Evolutionary conservation across 306 rosid species (phyloP).

Genomic region (Ceratonia siliqua): DNA sequence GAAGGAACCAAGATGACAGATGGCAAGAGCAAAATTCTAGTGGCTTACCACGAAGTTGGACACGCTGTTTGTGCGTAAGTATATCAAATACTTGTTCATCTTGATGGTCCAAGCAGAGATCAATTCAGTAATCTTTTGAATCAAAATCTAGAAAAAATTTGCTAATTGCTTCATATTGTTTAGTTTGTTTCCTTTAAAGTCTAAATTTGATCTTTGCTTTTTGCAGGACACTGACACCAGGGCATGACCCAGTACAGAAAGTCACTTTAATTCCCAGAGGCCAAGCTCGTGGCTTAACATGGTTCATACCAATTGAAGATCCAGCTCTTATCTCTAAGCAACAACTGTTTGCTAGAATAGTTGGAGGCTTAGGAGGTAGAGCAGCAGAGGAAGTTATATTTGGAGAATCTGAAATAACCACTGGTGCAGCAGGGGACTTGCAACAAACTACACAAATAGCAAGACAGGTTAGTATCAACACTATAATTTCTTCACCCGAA

Average conservation of each 20-base stretch:
- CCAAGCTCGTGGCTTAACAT: constrained; percentile 70
- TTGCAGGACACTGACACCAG: constrained; percentile 60
- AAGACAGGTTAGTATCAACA: constrained; percentile 49
- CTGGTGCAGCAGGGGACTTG: constrained; percentile 81
- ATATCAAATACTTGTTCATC: not conserved
- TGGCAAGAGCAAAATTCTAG: constrained; percentile 71
- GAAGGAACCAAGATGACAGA: constrained; percentile 84
- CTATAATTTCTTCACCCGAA: no score
- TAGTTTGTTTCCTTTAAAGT: not conserved
- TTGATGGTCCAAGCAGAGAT: not conserved
- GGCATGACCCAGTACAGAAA: constrained; percentile 80
- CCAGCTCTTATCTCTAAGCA: constrained; percentile 64
- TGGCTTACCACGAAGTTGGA: constrained; percentile 83
- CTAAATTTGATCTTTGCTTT: constrained; percentile 13
- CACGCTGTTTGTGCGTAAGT: constrained; percentile 91
- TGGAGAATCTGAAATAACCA: constrained; percentile 76
- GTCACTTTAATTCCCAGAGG: constrained; percentile 75
- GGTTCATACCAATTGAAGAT: constrained; percentile 78
- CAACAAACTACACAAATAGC: constrained; percentile 70
- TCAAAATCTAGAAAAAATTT: not conserved
- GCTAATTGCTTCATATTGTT: not conserved
- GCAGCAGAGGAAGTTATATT: constrained; percentile 81
- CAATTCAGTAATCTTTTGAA: not conserved
- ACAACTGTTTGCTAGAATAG: constrained; percentile 73
- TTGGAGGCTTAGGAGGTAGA: constrained; percentile 75